phyloP scores from a whole-genome alignment of 192 early-diverging fungal genomes.

The Rhizoclosmatium sp. region DNA sequence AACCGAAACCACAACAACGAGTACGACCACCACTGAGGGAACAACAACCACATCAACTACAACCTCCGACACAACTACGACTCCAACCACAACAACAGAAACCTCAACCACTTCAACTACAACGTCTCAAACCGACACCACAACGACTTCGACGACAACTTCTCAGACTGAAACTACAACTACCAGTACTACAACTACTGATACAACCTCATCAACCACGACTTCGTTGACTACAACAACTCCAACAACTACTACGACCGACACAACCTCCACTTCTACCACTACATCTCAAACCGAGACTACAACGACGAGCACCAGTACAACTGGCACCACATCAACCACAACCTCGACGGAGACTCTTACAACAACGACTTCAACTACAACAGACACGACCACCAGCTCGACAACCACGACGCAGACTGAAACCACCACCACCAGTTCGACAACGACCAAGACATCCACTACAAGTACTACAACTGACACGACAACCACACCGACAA shows the following conservation, averaged over 20 bases:
- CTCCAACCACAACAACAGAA: not conserved
- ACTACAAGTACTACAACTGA: not conserved
- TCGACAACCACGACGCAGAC: conserved; percentile 5
- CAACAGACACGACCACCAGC: conserved; percentile 7
- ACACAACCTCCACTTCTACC: not conserved
- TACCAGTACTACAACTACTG: not conserved
- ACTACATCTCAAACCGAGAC: not conserved
- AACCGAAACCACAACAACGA: conserved; percentile 4
- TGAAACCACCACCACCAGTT: not conserved
- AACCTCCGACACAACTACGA: not conserved
- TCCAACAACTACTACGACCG: not conserved
- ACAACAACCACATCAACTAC: not conserved
- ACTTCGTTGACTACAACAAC: not conserved
- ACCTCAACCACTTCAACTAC: not conserved
- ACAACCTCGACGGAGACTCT: not conserved
- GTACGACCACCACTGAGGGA: not conserved
- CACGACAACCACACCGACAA: conserved; percentile 6
- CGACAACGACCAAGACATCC: not conserved
- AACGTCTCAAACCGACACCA: not conserved
- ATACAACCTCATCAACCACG: not conserved
- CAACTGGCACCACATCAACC: not conserved
- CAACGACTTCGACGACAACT: not conserved
- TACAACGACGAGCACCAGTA: not conserved
- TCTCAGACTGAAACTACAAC: not conserved
- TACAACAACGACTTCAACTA: conserved; percentile 19